phyloP scores from a whole-genome alignment of 805 yeast species.

The Metschnikowia kunwiensis region DNA sequence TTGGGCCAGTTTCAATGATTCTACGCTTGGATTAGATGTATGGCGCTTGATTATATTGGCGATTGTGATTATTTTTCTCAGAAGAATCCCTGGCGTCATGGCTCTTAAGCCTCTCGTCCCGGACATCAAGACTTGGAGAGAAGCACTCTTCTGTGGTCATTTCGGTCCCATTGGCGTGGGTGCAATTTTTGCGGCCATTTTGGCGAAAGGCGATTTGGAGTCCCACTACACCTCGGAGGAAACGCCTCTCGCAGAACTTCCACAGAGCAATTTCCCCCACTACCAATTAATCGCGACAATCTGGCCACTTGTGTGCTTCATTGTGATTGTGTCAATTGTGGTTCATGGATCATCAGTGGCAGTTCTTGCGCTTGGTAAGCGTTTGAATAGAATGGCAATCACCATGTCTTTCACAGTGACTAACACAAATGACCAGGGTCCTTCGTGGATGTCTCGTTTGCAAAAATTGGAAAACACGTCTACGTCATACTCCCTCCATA shows the following conservation, averaged over 20 bases:
- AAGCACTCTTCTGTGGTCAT: slow-evolving; percentile 90
- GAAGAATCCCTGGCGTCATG: slow-evolving; percentile 81
- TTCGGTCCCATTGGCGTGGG: slow-evolving; percentile 98
- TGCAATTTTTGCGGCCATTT: slow-evolving; percentile 78
- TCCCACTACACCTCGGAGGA: slow-evolving; percentile 45
- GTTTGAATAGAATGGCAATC: slow-evolving; percentile 86
- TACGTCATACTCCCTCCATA: slow-evolving; percentile 74
- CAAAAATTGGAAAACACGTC: slow-evolving; percentile 73
- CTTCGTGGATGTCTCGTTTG: slow-evolving; percentile 80
- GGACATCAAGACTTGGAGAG: slow-evolving; percentile 88
- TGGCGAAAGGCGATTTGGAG: slow-evolving; percentile 73
- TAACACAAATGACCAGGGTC: slow-evolving; percentile 51
- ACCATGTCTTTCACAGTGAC: slow-evolving; percentile 79
- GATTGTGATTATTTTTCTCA: slow-evolving; percentile 64
- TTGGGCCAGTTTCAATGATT: slow-evolving; percentile 73
- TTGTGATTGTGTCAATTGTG: slow-evolving; percentile 75
- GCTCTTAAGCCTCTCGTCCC: slow-evolving; percentile 76
- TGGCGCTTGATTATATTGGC: slow-evolving; percentile 82
- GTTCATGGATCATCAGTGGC: slow-evolving; percentile 81
- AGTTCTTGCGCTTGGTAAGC: slow-evolving; percentile 53
- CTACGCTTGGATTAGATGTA: slow-evolving; percentile 57
- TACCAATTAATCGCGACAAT: slow-evolving; percentile 59
- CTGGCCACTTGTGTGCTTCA: slow-evolving; percentile 65
- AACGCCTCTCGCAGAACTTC: slow-evolving; percentile 54
- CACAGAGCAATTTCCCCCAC: slow-evolving; percentile 46